phyloP scores from a whole-genome alignment of 805 yeast genomes.

The Wickerhamiella sorbophila region DNA sequence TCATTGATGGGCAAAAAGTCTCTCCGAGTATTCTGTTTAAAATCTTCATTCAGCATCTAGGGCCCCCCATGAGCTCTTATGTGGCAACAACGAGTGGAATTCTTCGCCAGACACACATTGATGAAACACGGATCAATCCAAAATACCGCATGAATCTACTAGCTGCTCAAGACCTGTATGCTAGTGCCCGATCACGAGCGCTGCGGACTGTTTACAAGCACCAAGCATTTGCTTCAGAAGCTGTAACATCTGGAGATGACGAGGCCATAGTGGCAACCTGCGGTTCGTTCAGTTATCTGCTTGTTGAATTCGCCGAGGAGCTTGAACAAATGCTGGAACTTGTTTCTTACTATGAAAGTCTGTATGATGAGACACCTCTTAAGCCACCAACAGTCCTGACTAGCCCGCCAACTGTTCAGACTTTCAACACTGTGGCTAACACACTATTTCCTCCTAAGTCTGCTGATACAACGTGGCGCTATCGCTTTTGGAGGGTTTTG shows the following conservation, averaged over 20 bases:
- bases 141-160: constrained; percentile 31
- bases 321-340: constrained; percentile 32
- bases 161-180: constrained; percentile 41
- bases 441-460: neutral
- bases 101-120: constrained; percentile 18
- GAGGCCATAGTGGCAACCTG: constrained; percentile 78
- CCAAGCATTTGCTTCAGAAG: constrained; percentile 29
- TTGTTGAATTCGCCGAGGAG: constrained; percentile 50
- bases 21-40: constrained; percentile 38
- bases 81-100: constrained; percentile 50
- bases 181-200: constrained; percentile 42
- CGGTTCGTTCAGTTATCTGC: constrained; percentile 57
- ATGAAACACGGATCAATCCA: constrained; percentile 23
- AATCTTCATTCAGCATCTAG: constrained; percentile 49
- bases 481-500: constrained; percentile 24
- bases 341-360: neutral
- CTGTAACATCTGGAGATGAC: constrained; percentile 37
- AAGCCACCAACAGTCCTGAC: constrained; percentile 11
- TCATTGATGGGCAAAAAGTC: neutral
- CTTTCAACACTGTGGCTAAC: neutral
- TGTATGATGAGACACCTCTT: constrained; percentile 24
- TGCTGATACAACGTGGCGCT: neutral
- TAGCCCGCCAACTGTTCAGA: neutral
- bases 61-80: constrained; percentile 59
- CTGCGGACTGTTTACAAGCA: constrained; percentile 44